Base-by-base conservation (phyloP, 345 rosid genomes). In the Salix brachista region DNA sequence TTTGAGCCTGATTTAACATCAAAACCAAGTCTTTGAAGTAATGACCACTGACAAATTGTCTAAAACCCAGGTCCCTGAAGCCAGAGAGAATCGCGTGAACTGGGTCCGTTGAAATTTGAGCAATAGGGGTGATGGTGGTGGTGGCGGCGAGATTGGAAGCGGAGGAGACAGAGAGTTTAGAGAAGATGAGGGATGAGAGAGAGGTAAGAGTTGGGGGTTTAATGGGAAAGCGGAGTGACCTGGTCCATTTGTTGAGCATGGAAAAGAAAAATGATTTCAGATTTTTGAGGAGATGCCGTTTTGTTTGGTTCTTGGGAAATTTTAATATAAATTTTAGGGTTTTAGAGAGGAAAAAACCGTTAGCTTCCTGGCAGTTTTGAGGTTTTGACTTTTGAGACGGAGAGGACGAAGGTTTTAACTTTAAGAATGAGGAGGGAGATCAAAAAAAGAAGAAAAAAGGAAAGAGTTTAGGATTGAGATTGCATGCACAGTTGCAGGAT, bases 1-100 rank as follows among this genome's bases (percentile, higher is more conserved):
- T 84, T 30, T 90, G 92, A 56, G 52, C 21, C 32, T 79, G 85
- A 26, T n/a, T 83, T 82, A 93, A 78, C 67, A 36, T 82, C 18
- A 82, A 77, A 73, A 84, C 70, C 21, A 88, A 17, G 70, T 76
- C 76, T 78, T 65, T 82, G 32, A 89, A 86, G 37, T 77, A 73
- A 70, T 52, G 23, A 39, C 84, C 87, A n/a, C 78, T 77, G 25
- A 83, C n/a, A 80, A 86, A 87, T 52, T 71, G 69, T 56, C 82
- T 81, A 75, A 86, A 85, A 21, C 94, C 96, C 6, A 67, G 52
- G 60, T n/a, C 74, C 78, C 75, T 86, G 74, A 93, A 71, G 74
- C 85, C 90, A 2, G 44, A 52, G 18, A 90, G 82, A 76, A 93
- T 83, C 52, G 83, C 85, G 12, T 34, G 75, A 73, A 85, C 73